Conservation (phyloP, 1,284 basidiomycete genomes). For the Veloboletus limbatus region DNA sequence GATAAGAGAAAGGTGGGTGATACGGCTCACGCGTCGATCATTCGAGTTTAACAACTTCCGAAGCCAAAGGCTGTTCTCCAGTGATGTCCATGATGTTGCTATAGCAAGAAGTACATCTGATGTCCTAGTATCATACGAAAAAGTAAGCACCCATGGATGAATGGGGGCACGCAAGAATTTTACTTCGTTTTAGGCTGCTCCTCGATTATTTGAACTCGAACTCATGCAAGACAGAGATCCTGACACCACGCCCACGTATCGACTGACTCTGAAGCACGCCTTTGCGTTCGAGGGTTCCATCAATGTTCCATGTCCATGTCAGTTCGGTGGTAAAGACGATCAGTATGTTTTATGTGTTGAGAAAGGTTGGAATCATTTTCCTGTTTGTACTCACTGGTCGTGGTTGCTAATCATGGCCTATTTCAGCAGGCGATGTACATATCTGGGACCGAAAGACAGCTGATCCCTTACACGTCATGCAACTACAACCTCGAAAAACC, state of each 20-base stretch:
- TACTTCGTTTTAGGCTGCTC: conserved; percentile 51
- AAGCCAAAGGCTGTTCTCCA: conserved; percentile 75
- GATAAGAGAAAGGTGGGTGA: conserved; percentile 61
- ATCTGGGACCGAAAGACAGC: conserved; percentile 80
- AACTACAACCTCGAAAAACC: conserved; percentile 43
- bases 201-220: conserved; percentile 76
- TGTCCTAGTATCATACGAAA: conserved; percentile 58
- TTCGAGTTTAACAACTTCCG: conserved; percentile 11
- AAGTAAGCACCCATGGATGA: conserved; percentile 39
- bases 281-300: conserved; percentile 67
- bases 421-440: conserved; percentile 74
- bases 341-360: conserved; percentile 73
- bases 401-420: conserved; percentile 6
- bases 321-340: conserved; percentile 73
- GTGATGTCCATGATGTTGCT: conserved; percentile 73
- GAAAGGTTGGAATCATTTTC: conserved; percentile 49
- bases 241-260: conserved; percentile 38
- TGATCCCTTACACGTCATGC: conserved; percentile 61
- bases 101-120: conserved; percentile 58
- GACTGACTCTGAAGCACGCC: conserved; percentile 59
- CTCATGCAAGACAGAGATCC: conserved; percentile 49
- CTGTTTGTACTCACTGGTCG: not conserved
- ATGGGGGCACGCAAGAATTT: conserved; percentile 3
- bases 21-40: not conserved
- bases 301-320: conserved; percentile 78